Conservation (phyloP, 306 rosid genomes). For the Cyclanthera cordifolia region DNA sequence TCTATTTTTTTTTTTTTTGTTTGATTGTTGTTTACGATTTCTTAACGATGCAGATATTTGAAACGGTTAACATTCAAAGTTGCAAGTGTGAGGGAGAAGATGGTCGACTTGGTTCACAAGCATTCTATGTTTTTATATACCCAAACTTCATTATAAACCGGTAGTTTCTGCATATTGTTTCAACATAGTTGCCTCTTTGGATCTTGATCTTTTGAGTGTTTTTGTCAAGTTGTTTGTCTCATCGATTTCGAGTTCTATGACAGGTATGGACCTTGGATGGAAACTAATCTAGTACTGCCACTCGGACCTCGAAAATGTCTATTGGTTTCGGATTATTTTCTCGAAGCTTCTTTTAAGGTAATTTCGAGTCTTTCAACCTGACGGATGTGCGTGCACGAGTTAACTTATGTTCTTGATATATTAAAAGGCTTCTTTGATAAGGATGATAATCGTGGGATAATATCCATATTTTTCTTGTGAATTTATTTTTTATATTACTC, state of each 20-base stretch:
- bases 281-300: slow-evolving; percentile 83
- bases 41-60: slow-evolving; percentile 58
- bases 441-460: too few species aligned
- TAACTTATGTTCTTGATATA: neutral
- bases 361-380: slow-evolving; percentile 1
- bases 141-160: slow-evolving; percentile 95
- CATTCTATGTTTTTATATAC: slow-evolving; percentile 63
- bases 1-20: too few species aligned
- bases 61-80: slow-evolving; percentile 76
- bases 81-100: slow-evolving; percentile 40
- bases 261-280: slow-evolving; percentile 99
- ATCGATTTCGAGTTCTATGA: slow-evolving; percentile 9
- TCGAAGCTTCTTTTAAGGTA: slow-evolving; percentile 68
- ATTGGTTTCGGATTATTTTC: slow-evolving; percentile 73
- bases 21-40: too few species aligned
- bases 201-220: neutral
- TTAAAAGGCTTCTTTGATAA: neutral
- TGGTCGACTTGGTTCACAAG: slow-evolving; percentile 69
- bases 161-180: slow-evolving; percentile 29
- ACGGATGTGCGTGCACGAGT: neutral
- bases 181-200: neutral
- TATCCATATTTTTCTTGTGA: too few species aligned
- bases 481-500: too few species aligned
- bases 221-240: slow-evolving; percentile 10
- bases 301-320: slow-evolving; percentile 64